Base-by-base conservation (phyloP, 2,329 filamentous ascomycete genomes). In the Bipolaris sorokiniana region DNA sequence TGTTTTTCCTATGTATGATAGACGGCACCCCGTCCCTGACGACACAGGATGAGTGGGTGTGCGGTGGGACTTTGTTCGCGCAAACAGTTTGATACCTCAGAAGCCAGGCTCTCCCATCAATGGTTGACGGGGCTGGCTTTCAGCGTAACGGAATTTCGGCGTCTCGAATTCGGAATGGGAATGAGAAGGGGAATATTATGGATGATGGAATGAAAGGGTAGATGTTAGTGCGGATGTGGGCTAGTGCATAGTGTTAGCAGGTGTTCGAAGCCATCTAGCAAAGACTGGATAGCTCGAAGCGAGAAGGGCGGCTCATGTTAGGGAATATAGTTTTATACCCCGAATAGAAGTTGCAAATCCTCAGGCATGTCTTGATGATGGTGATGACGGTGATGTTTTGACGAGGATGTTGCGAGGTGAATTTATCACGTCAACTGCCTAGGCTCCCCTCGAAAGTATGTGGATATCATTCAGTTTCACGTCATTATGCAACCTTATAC, bases 11-110 rank as follows among this genome's bases (percentile, higher is more conserved):
- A 48, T 56, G 54, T 74, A 73, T 64, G 64, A 72, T 75, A 74
- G 71, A 75, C 65, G 63, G 60, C 62, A 56, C 62, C 59, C 59
- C 59, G 67, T 69, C 71, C 69, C 62, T 66, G 62, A 65, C 58
- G 58, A 67, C 59, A 26, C 23, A 28, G 26, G 18, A 68, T 60
- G 66, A 63, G 60, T 59, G 61, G 62, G 58, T 48, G 53, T 52
- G 53, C 51, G 61, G 61, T 59, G 58, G 67, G 54, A 54, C 51
- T 57, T 57, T 57, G 54, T 62, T 69, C 60, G 59, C 62, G 60
- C 57, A 62, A 63, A 63, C 59, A 66, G 51, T 66, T 66, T 70
- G 63, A 72, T 72, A 71, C 69, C 67, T 69, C 66, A 61, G 16
- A 18, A 45, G 50, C 45, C 28, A 22, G 59, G 65, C 63, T 59